phyloP scores from a whole-genome alignment of 2,329 filamentous ascomycete species.

The Aspergillus sojae region DNA sequence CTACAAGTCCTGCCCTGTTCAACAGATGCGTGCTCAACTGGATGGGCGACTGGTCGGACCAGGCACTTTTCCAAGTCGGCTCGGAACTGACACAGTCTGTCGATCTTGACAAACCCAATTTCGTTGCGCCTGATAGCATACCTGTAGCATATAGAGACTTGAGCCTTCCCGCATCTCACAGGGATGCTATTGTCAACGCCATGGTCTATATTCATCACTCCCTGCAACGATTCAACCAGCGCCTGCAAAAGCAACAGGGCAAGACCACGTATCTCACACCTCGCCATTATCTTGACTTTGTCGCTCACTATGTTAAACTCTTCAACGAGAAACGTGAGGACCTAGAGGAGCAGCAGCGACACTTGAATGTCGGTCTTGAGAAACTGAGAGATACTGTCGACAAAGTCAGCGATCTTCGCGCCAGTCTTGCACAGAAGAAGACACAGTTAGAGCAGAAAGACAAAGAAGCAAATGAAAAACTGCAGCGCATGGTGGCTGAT shows the following conservation, averaged over 20 bases:
- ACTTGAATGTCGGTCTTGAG: conserved; percentile 96
- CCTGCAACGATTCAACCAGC: conserved; percentile 83
- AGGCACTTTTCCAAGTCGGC: conserved; percentile 96
- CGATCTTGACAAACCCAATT: conserved; percentile 87
- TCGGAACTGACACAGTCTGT: conserved; percentile 95
- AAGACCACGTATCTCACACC: conserved; percentile 92
- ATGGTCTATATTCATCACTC: conserved; percentile 99
- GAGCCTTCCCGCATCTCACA: conserved; percentile 80
- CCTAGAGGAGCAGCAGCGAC: conserved; percentile 95
- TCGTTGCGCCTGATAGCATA: conserved; percentile 83
- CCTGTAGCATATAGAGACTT: conserved; percentile 90
- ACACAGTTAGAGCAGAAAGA: conserved; percentile 90
- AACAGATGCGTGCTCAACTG: conserved; percentile 99
- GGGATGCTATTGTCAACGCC: conserved; percentile 90
- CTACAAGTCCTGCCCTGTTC: conserved; percentile 96
- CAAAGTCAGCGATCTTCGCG: conserved; percentile 90
- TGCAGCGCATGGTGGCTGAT: conserved; percentile 95
- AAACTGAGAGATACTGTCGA: conserved; percentile 96
- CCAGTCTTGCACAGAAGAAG: conserved; percentile 92
- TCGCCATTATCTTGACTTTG: conserved; percentile 96
- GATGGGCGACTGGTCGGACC: conserved; percentile 99
- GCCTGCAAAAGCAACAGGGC: conserved; percentile 87
- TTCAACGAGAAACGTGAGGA: conserved; percentile 99
- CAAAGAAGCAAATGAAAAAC: conserved; percentile 92
- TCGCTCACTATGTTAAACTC: conserved; percentile 93